Conservation (phyloP, 129 eudicot species). For the Flaveria bidentis region DNA sequence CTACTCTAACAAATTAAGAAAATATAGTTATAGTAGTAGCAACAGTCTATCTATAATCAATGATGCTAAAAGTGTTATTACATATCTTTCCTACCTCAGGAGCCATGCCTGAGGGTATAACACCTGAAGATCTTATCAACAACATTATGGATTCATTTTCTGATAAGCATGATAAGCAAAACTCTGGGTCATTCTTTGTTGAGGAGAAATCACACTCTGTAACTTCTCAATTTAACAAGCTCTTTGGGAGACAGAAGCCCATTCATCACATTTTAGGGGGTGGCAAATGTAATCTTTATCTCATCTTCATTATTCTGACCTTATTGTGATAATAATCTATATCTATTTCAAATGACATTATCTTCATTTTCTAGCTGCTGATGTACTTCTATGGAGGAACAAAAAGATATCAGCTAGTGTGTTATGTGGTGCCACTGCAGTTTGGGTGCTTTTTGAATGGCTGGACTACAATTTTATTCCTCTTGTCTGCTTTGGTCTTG, state of each 20-base stretch:
- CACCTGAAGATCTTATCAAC: conserved; percentile 66
- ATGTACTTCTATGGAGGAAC: conserved; percentile 95
- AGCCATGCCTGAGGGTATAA: conserved; percentile 77
- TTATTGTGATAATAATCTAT: not conserved
- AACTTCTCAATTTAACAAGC: conserved; percentile 54
- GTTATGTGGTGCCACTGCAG: conserved; percentile 59
- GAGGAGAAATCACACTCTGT: conserved; percentile 58
- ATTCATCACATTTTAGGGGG: conserved; percentile 80
- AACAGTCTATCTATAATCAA: no score
- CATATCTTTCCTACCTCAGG: conserved; percentile 32
- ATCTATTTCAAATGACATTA: not conserved
- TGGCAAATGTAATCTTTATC: conserved; percentile 63
- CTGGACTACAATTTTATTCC: conserved; percentile 79
- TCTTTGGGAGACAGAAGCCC: conserved; percentile 88
- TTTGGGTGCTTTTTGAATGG: conserved; percentile 97
- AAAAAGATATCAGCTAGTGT: conserved; percentile 88
- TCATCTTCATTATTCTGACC: not conserved
- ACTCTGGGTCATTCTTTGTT: conserved; percentile 46
- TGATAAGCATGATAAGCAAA: conserved; percentile 60
- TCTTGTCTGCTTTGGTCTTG: conserved; percentile 57
- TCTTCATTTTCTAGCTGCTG: conserved; percentile 63
- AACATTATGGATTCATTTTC: conserved; percentile 70
- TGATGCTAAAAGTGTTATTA: not conserved
- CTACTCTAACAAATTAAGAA: not conserved
- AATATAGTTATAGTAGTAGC: not conserved